Conservation (phyloP, 2,329 filamentous ascomycete species). For the Curvularia verruculosa region DNA sequence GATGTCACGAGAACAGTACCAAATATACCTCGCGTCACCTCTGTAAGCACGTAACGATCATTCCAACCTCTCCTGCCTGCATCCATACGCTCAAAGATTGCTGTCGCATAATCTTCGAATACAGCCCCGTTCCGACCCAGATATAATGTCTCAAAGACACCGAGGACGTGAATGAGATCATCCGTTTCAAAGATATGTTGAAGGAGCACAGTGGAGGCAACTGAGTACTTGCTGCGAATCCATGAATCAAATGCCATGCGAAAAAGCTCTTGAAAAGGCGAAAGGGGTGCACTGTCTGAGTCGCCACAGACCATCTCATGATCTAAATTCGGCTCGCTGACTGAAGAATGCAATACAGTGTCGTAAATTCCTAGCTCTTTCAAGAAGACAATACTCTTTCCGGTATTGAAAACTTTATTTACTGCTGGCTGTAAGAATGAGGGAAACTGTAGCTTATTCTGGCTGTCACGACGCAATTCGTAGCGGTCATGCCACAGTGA, state of each 20-base stretch:
- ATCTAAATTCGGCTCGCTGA: constrained; percentile 53
- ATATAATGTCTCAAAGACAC: constrained; percentile 74
- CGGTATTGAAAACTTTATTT: constrained; percentile 79
- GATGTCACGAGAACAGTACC: constrained; percentile 55
- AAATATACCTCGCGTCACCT: constrained; percentile 76
- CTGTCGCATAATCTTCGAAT: constrained; percentile 68
- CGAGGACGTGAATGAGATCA: constrained; percentile 68
- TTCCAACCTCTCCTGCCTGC: constrained; percentile 68
- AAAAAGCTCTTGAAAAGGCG: constrained; percentile 78
- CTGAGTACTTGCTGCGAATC: constrained; percentile 75
- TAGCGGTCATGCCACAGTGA: constrained; percentile 81
- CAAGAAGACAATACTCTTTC: constrained; percentile 88
- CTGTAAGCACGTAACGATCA: constrained; percentile 80
- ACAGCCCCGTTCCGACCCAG: constrained; percentile 76
- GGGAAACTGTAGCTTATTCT: constrained; percentile 71
- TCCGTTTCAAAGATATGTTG: constrained; percentile 71
- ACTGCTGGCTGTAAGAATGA: constrained; percentile 74
- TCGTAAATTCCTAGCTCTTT: constrained; percentile 68
- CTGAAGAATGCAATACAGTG: constrained; percentile 18
- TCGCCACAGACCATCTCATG: constrained; percentile 63
- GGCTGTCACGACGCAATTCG: constrained; percentile 65
- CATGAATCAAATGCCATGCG: constrained; percentile 73
- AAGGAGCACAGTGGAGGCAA: constrained; percentile 70
- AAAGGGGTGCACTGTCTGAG: constrained; percentile 53
- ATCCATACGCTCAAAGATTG: constrained; percentile 78